Percentiles rank a stretch among this genome's conserved stretches.
Evolutionary conservation across 805 yeast species (phyloP).

Genomic region (Teunomyces aglyptinius): DNA sequence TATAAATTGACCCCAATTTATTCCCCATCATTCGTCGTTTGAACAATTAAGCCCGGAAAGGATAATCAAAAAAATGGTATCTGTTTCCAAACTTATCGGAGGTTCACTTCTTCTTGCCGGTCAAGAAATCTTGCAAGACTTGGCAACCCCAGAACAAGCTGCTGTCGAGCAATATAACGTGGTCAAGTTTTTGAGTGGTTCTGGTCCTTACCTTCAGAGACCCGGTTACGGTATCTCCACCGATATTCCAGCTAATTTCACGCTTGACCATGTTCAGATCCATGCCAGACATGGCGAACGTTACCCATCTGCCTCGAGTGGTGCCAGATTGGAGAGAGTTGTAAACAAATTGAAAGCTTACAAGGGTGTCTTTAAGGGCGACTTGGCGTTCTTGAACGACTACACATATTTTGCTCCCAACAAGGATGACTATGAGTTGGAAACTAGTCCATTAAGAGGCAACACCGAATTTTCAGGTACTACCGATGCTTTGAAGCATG

Average conservation of each 20-base stretch:
- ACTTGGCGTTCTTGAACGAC: slow-evolving; percentile 52
- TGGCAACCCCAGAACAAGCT: slow-evolving; percentile 27
- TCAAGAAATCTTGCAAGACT: slow-evolving; percentile 19
- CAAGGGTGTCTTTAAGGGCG: slow-evolving; percentile 41
- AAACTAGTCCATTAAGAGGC: slow-evolving; percentile 46
- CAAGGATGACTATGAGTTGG: slow-evolving; percentile 44
- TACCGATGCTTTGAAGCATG: slow-evolving; percentile 47
- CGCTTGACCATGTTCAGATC: slow-evolving; percentile 65
- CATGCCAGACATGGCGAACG: slow-evolving; percentile 80
- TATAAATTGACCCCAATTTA: no score
- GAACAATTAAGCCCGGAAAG: no score
- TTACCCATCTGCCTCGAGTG: slow-evolving; percentile 40
- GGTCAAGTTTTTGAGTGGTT: slow-evolving; percentile 24
- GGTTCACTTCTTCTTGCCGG: slow-evolving; percentile 23
- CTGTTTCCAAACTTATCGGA: slow-evolving; percentile 20
- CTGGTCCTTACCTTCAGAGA: slow-evolving; percentile 26
- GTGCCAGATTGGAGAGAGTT: slow-evolving; percentile 26
- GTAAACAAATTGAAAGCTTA: slow-evolving; percentile 24
- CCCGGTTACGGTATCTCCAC: slow-evolving; percentile 26
- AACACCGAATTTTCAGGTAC: slow-evolving; percentile 52
- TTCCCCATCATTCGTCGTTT: no score
- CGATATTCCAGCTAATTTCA: slow-evolving; percentile 40
- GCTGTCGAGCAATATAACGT: slow-evolving; percentile 24
- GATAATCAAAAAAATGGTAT: slow-evolving; percentile 15
- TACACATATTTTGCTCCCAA: slow-evolving; percentile 49